These are phyloP conservation scores for Leishmania mexicana DNA, from an alignment of 208 protist genomes.

Conservation along the genomic window DNA sequence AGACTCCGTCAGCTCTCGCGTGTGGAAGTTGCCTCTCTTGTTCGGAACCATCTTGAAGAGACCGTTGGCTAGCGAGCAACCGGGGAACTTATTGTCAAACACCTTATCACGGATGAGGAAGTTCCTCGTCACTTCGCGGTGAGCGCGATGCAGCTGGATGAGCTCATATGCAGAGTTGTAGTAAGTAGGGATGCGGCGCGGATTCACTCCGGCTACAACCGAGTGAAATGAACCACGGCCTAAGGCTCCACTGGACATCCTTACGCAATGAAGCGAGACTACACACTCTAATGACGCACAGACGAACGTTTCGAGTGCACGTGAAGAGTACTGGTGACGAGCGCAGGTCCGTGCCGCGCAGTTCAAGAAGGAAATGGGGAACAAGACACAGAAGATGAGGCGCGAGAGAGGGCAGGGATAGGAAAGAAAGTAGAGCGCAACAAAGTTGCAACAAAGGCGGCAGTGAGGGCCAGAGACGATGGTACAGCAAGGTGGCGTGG, in stretches of 20 bases:
- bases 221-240: slow-evolving; percentile 85
- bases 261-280: slow-evolving; percentile 8
- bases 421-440: neutral
- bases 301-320: neutral
- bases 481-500: neutral
- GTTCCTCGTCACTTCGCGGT: slow-evolving; percentile 70
- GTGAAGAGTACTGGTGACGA: neutral
- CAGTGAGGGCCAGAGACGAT: neutral
- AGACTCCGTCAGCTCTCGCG: slow-evolving; percentile 73
- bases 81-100: slow-evolving; percentile 92
- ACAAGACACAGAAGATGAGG: neutral
- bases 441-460: neutral
- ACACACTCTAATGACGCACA: slow-evolving; percentile 1
- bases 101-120: slow-evolving; percentile 87
- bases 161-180: slow-evolving; percentile 79
- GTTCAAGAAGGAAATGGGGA: neutral
- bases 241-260: slow-evolving; percentile 79
- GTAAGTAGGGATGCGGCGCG: slow-evolving; percentile 60
- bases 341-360: neutral
- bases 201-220: slow-evolving; percentile 68
- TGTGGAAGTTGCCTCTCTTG: slow-evolving; percentile 75
- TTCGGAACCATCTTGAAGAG: slow-evolving; percentile 90
- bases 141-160: slow-evolving; percentile 76
- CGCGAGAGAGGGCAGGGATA: neutral
- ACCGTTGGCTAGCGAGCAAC: slow-evolving; percentile 74